phyloP scores from a whole-genome alignment of 345 rosid species.

The Boechera retrofracta region DNA sequence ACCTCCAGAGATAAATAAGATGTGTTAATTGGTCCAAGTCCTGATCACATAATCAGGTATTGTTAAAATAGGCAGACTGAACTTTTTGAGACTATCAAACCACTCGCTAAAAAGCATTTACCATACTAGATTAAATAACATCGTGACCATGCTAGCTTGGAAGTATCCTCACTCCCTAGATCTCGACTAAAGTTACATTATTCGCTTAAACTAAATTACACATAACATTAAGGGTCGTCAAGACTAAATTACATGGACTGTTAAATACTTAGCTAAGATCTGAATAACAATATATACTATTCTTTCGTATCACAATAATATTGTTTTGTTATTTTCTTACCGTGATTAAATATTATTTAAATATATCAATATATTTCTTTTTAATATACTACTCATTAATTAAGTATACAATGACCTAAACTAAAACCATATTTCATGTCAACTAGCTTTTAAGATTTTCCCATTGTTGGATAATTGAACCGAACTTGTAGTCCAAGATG shows the following conservation, averaged over 20 bases:
- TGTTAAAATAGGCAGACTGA: too few species aligned
- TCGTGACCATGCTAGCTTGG: too few species aligned
- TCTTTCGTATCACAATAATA: neutral
- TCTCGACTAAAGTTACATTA: neutral
- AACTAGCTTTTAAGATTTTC: neutral
- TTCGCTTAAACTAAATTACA: neutral
- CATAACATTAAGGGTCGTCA: neutral
- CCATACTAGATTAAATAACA: too few species aligned
- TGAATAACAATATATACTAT: neutral
- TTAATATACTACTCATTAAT: neutral
- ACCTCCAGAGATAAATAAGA: too few species aligned
- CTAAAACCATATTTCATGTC: neutral
- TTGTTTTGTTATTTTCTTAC: neutral
- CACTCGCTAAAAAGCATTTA: too few species aligned
- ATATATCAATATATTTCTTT: neutral
- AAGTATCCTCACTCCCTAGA: too few species aligned
- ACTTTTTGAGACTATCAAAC: too few species aligned
- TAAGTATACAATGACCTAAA: neutral
- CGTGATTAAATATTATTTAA: neutral
- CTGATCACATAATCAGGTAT: too few species aligned
- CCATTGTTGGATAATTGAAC: neutral
- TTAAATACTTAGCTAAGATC: neutral
- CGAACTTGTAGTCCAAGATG: too few species aligned
- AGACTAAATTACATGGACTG: neutral
- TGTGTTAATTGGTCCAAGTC: too few species aligned